A percentile compares a stretch with the other conserved stretches of the same genome.
phyloP scores from a whole-genome alignment of 2,329 filamentous ascomycete genomes.

The Fusarium nematophilum region DNA sequence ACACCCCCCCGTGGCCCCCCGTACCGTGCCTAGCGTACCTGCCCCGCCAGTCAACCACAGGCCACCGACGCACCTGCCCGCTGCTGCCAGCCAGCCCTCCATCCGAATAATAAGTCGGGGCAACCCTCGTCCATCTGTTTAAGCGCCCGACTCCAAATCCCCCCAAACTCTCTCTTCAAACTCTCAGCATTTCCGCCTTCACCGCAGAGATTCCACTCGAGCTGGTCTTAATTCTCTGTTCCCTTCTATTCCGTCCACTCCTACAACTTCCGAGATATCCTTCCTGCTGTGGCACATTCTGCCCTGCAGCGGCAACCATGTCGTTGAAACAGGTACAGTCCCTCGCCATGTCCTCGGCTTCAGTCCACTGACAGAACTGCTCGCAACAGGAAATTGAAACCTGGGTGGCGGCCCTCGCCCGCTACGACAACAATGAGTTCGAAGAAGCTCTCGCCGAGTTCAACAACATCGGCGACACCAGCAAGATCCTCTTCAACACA shows the following conservation, averaged over 20 bases:
- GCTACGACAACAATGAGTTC: constrained; percentile 98
- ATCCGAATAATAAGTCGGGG: constrained; percentile 44
- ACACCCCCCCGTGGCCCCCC: constrained; percentile 22
- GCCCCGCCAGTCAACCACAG: constrained; percentile 30
- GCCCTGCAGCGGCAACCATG: constrained; percentile 56
- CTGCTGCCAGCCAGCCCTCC: constrained; percentile 34
- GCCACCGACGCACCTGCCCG: constrained; percentile 28
- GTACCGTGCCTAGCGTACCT: constrained; percentile 41
- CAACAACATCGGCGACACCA: constrained; percentile 89
- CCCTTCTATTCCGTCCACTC: constrained; percentile 8
- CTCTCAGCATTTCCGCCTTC: constrained; percentile 30
- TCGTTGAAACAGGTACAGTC: constrained; percentile 70
- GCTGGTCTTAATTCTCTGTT: constrained; percentile 14
- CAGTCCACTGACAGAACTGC: constrained; percentile 29
- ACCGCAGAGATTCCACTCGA: constrained; percentile 21
- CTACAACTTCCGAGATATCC: not conserved
- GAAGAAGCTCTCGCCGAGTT: constrained; percentile 88
- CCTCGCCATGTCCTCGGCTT: constrained; percentile 7
- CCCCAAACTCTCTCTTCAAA: constrained; percentile 36
- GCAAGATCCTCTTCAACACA: constrained; percentile 98
- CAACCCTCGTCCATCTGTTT: constrained; percentile 39
- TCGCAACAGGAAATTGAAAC: constrained; percentile 90
- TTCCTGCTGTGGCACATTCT: constrained; percentile 34
- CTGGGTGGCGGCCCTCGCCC: constrained; percentile 90
- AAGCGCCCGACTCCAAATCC: constrained; percentile 39